Evolutionary conservation across 345 rosid genomes (phyloP), one percentile per base, ranked within the genome.

Genomic region (Acer yangbiense): DNA sequence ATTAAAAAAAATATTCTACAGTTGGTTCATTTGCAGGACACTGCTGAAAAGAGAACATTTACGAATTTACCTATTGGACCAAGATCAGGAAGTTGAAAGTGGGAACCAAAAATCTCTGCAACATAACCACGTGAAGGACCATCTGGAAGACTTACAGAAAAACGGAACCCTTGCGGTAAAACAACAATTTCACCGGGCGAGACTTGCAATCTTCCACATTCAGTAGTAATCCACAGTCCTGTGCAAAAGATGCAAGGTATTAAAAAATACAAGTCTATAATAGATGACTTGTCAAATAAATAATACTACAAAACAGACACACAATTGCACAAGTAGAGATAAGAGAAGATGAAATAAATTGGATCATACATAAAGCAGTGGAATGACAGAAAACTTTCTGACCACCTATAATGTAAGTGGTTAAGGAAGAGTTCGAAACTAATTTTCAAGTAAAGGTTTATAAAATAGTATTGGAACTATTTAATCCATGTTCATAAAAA

Each of bases 21-120:
- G 25, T 29, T 16, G 17, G 65, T 44, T 68, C 61, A 29, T 74
- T 50, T 71, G 66, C n/a, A 76, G 43, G 64, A 43, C 67, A 35
- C 18, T 73, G 70, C 68, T 75, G 16, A 57, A 77, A 77, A 69
- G 75, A 81, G 62, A 76, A 72, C 32, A n/a, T 58, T 68, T 85
- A 95, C 98, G 96, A 83, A 95, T 95, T 9, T 85, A 95, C 98
- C 98, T 86, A 95, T 95, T 9, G 99, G 99, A 69, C 98, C 99
- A 82, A 95, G 97, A 83, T 95, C 99, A 79, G 98, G 99, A 78
- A 95, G 97, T 80, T 95, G 97, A 91, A 92, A 92, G 88, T 95
- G 99, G 79, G 90, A 65, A 25, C 99, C 99, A 65, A 91, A 95
- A 75, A 95, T 83, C 87, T 93, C 99, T 71, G 97, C 92, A 65